Evolutionary conservation across 306 rosid species (phyloP), one percentile per base, ranked within the genome.

Genomic region (Cucumis sativus): DNA sequence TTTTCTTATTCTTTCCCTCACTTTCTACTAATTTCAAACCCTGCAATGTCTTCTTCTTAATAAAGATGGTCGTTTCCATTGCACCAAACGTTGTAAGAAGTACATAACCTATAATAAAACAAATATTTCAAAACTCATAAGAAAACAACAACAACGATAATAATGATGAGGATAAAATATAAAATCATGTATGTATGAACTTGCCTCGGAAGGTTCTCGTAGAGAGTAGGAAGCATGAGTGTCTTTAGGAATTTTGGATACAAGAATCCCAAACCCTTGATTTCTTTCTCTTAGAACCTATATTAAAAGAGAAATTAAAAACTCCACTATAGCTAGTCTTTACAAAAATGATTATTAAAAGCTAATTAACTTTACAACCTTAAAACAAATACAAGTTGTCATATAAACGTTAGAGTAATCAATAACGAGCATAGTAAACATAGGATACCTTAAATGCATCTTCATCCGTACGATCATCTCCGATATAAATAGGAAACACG

Each of bases 381-480:
- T 40, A 75, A 75, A 18, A n/a, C 30, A 25, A 39, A 76, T 18
- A 15, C 10, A 47, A 12, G 15, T 10, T 33, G 37, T 33, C 37
- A 33, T n/a, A n/a, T 33, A 3, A 4, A 4, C 5, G 5, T 33
- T 33, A 33, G 5, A 45, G 16, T 47, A 47, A 47, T 47, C 3
- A 47, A 47, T 47, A 47, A 47, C 30, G 30, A 1, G 3, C 1
- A 28, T 28, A 28, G 1, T 28, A 28, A 28, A 72, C 30, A 3
- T 75, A 17, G 11, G 6, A 84, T 91, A 94, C 98, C 98, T 92
- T 92, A 82, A 95, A 95, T 75, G 98, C 98, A 86, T 95, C 98
- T 83, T 95, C 98, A 66, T 95, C 98, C 10, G 98, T 89, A 56
- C 88, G 88, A 80, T 95, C 98, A 88, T 95, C 98, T n/a, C 98